A percentile compares a stretch with the other conserved stretches of the same genome.
phyloP scores from a whole-genome alignment of 1,284 basidiomycete genomes.

The Puccinia hordei region DNA sequence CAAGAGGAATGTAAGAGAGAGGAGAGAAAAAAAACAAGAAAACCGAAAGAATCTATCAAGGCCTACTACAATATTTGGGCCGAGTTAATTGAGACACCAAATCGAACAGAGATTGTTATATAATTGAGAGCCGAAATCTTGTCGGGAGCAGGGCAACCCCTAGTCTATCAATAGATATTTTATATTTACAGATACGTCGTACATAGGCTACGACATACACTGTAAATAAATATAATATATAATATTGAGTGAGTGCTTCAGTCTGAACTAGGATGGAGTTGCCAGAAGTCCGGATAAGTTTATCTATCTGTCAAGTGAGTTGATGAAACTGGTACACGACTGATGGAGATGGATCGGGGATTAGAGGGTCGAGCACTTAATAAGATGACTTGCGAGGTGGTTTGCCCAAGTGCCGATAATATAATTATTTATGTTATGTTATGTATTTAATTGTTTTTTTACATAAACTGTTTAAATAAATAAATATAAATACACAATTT shows the following conservation, averaged over 20 bases:
- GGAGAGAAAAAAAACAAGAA: too few relatives aligned
- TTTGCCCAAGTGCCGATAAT: slow-evolving; percentile 2
- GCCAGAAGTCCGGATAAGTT: slow-evolving; percentile 6
- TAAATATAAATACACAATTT: neutral
- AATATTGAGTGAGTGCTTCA: too few relatives aligned
- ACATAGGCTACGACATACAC: too few relatives aligned
- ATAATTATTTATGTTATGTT: neutral
- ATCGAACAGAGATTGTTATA: slow-evolving; percentile 1
- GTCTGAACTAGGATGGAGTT: slow-evolving; percentile 6
- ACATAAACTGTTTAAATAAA: too few relatives aligned
- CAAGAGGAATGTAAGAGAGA: too few relatives aligned
- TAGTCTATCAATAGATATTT: neutral
- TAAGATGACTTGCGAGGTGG: slow-evolving; percentile 5
- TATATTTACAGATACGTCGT: neutral
- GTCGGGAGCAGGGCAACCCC: slow-evolving; percentile 6
- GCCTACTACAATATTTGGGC: slow-evolving; percentile 10
- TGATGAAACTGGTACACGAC: slow-evolving; percentile 8
- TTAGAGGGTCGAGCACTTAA: neutral
- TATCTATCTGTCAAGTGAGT: neutral
- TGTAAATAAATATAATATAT: neutral
- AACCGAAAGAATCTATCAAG: too few relatives aligned
- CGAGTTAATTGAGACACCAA: neutral
- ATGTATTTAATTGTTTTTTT: too few relatives aligned
- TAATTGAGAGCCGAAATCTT: slow-evolving; percentile 20
- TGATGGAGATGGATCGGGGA: slow-evolving; percentile 21